Percentiles rank a stretch among this genome's conserved stretches.
These are phyloP conservation scores for Hyphopichia wangnamkhiaoensis DNA, from an alignment of 1,139 yeast species.

Conservation along the genomic window DNA sequence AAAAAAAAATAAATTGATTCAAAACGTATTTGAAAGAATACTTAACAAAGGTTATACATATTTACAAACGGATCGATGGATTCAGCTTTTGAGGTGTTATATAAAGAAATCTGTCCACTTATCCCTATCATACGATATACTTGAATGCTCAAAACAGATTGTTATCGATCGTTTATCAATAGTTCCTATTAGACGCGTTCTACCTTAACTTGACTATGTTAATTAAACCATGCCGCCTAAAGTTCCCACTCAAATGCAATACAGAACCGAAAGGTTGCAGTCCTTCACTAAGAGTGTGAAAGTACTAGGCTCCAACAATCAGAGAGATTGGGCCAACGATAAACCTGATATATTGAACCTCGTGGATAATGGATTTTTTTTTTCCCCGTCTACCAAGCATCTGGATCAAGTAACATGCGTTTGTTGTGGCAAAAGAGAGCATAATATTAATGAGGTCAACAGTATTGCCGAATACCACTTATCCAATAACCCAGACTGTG, in stretches of 20 bases:
- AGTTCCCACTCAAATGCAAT: slow-evolving; percentile 12
- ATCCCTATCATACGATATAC: too few species aligned
- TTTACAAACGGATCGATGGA: too few species aligned
- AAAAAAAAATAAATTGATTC: too few species aligned
- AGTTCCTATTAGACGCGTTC: slow-evolving; percentile 2
- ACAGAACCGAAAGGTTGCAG: slow-evolving; percentile 21
- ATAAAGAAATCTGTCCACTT: too few species aligned
- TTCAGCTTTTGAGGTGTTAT: too few species aligned
- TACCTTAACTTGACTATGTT: neutral
- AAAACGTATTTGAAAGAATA: too few species aligned
- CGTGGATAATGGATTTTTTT: slow-evolving; percentile 72
- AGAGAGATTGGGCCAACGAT: slow-evolving; percentile 37
- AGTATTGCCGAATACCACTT: slow-evolving; percentile 48
- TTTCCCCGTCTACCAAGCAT: slow-evolving; percentile 52
- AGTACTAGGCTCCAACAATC: slow-evolving; percentile 18
- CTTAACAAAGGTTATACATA: too few species aligned
- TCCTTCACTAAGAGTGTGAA: slow-evolving; percentile 28
- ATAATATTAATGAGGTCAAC: slow-evolving; percentile 30
- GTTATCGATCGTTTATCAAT: too few species aligned
- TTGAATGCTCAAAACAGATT: too few species aligned
- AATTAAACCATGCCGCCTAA: slow-evolving; percentile 1
- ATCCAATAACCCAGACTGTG: slow-evolving; percentile 47
- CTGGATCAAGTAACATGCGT: slow-evolving; percentile 60
- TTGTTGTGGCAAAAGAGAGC: slow-evolving; percentile 54
- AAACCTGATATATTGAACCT: slow-evolving; percentile 35